These are phyloP conservation scores for Penicillium sp. DNA, from an alignment of 2,329 filamentous ascomycete species.

Conservation along the genomic window DNA sequence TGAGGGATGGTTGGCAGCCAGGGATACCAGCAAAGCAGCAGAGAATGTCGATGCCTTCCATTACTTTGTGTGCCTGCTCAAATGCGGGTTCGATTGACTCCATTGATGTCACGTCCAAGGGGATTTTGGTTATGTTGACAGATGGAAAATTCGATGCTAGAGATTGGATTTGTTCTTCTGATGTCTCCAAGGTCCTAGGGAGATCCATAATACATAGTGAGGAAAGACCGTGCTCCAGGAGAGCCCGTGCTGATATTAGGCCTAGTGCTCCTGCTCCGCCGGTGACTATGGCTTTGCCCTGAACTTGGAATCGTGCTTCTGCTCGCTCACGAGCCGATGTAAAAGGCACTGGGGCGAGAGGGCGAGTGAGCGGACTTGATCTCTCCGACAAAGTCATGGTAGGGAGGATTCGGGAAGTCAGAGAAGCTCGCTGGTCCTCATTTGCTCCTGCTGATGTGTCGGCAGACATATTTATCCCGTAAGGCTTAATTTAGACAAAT, in stretches of 20 bases:
- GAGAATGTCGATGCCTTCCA: conserved; percentile 56
- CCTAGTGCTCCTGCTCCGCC: conserved; percentile 66
- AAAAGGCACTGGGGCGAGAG: conserved; percentile 8
- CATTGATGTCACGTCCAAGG: conserved; percentile 60
- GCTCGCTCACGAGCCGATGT: conserved; percentile 4
- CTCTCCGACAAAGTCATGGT: conserved; percentile 19
- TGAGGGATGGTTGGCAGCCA: conserved; percentile 58
- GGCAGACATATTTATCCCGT: background rate
- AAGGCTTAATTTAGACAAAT: background rate
- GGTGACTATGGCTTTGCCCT: conserved; percentile 47
- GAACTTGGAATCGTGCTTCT: conserved; percentile 18
- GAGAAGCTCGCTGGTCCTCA: conserved; percentile 1
- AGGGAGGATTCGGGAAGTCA: conserved; percentile 13
- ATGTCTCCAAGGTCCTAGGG: conserved; percentile 36
- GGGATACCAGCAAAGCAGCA: conserved; percentile 69
- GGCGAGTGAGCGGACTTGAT: conserved; percentile 3
- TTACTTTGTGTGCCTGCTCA: conserved; percentile 18
- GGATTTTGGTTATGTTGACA: conserved; percentile 48
- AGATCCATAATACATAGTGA: conserved; percentile 63
- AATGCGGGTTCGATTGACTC: conserved; percentile 24
- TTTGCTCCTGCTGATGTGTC: background rate
- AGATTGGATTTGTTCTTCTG: conserved; percentile 38
- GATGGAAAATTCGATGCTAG: conserved; percentile 56
- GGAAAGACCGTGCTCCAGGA: conserved; percentile 65
- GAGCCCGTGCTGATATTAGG: conserved; percentile 55